Base-by-base conservation (phyloP, 352 stramenopile species). In the Phytopythium ostracodes region DNA sequence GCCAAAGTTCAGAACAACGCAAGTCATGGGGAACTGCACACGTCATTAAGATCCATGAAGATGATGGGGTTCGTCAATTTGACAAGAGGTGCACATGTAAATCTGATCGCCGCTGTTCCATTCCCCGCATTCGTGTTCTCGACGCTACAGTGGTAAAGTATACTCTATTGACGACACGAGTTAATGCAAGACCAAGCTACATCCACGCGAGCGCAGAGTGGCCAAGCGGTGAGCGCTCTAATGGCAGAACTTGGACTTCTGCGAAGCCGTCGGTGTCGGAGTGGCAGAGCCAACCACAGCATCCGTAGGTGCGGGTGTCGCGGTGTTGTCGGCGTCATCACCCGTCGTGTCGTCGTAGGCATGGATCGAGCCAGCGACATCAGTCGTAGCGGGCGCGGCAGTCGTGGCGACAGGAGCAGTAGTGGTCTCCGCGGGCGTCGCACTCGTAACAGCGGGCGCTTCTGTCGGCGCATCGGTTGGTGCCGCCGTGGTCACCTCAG, bases 351-450 rank as follows among this genome's bases (percentile, higher is more conserved):
- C 51, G 60, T 64, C 18, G 65, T 53, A 44, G 42, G 36, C 15
- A 53, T 68, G 55, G 24, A 33, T n/a, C 58, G 50, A 2, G 46
- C n/a, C 40, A 2, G 60, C 60, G 15, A 56, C 67, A 55, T 65
- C 31, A 1, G 66, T 63, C 38, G 68, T 59, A 18, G 40, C 59
- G 25, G 70, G 56, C 29, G 64, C 46, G 20, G 64, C 60, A n/a
- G 69, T 63, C 12, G 63, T 69, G 47, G 63, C 63, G 24, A 65
- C 64, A 10, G 65, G 56, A 18, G 63, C 58, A 40, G 66, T 38
- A 7, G 36, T 60, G 4, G 55, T 52, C 25, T 60, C 24, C 0
- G 18, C 27, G 0, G 55, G 36, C 10, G 46, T 44, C 0, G 35
- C 33, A 2, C 46, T 63, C 5, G 65, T 57, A 12, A 44, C 54